Percentiles rank a stretch among this genome's conserved stretches.
phyloP scores from a whole-genome alignment of 1,284 basidiomycete genomes.

The Ganoderma meredithae region DNA sequence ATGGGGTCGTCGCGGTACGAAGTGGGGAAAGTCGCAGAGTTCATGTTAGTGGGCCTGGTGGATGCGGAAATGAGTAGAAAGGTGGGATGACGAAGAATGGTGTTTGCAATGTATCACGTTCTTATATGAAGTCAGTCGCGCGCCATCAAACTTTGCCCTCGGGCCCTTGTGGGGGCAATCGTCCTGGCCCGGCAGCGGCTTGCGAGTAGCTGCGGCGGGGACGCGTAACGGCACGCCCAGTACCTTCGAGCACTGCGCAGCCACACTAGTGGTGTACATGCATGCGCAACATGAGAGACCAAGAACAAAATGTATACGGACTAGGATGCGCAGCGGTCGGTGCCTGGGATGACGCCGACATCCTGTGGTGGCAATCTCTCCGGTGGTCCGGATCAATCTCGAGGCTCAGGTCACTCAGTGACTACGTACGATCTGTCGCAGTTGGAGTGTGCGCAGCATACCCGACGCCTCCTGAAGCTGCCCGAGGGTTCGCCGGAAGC shows the following conservation, averaged over 20 bases:
- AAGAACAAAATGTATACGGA: background rate
- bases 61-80: background rate
- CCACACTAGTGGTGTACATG: background rate
- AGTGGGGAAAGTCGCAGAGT: background rate
- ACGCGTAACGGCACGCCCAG: background rate
- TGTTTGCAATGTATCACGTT: background rate
- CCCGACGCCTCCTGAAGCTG: too few species aligned
- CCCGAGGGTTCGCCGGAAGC: too few species aligned
- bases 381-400: background rate
- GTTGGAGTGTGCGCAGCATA: background rate
- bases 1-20: background rate
- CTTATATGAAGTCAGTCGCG: background rate
- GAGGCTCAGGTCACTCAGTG: background rate
- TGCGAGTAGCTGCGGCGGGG: constrained; percentile 1
- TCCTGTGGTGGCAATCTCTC: background rate
- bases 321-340: background rate
- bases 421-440: constrained; percentile 1
- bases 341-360: background rate
- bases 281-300: background rate
- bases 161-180: background rate
- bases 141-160: background rate
- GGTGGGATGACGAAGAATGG: background rate
- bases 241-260: constrained; percentile 2
- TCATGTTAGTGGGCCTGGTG: background rate
- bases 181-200: background rate